Evolutionary conservation across 129 eudicot species (phyloP).

Genomic region (Gnaphalium uliginosum): DNA sequence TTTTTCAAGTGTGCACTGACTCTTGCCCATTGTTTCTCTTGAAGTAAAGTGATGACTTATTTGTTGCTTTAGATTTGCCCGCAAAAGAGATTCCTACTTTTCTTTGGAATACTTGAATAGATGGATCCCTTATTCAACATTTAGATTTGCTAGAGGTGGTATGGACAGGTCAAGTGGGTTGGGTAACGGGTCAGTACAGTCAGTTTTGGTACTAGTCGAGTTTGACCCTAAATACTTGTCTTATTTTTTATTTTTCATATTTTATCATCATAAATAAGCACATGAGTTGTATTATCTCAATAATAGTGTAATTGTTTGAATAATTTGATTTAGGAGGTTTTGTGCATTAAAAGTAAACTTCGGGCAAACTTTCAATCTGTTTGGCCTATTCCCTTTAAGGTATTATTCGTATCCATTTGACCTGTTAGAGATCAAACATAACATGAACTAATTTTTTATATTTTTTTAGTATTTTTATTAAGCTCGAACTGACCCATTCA

Average conservation of each 20-base stretch:
- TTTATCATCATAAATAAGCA: too few relatives aligned
- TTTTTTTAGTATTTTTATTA: too few relatives aligned
- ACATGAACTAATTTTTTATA: too few relatives aligned
- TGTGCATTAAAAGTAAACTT: not conserved
- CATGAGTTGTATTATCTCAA: too few relatives aligned
- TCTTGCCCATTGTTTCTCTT: not conserved
- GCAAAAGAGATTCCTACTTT: too few relatives aligned
- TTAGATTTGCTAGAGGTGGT: not conserved
- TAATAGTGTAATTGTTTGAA: too few relatives aligned
- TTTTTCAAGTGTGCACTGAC: not conserved
- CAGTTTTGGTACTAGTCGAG: not conserved
- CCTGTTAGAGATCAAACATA: not conserved
- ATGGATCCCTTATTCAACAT: constrained; percentile 2
- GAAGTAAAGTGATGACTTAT: not conserved
- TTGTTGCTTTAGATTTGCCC: not conserved
- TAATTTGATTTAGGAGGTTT: too few relatives aligned
- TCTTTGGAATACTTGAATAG: not conserved
- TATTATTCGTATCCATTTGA: not conserved
- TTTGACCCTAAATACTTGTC: not conserved
- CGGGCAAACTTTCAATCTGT: not conserved
- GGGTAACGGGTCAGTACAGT: not conserved
- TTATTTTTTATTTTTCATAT: too few relatives aligned
- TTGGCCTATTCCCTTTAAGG: not conserved
- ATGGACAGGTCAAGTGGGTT: not conserved
- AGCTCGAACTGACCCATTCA: not conserved